Evolutionary conservation across 768 basidiomycete species (phyloP).

Genomic region (Phaffia tasmanica): DNA sequence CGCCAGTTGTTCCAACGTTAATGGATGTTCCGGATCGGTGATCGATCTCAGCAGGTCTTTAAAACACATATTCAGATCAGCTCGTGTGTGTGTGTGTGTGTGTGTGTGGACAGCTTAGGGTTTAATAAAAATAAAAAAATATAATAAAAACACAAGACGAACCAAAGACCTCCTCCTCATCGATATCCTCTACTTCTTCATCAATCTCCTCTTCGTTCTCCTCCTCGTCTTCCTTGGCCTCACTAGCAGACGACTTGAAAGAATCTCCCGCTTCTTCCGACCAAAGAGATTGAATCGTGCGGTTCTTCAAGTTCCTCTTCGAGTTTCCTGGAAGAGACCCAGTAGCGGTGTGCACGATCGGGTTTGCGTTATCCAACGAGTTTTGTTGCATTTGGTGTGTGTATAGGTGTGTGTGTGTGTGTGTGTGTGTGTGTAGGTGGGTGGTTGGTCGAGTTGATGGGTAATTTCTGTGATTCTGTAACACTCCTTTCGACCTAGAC

Average conservation of each 20-base stretch:
- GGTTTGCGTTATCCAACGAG: constrained; percentile 64
- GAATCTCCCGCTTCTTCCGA: constrained; percentile 35
- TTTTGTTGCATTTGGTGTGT: too few relatives aligned
- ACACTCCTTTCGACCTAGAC: too few relatives aligned
- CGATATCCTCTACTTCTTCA: constrained; percentile 18
- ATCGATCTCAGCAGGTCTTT: constrained; percentile 24
- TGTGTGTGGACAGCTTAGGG: neutral
- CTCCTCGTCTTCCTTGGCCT: neutral
- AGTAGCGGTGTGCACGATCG: constrained; percentile 54
- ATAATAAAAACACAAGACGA: neutral
- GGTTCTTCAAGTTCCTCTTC: constrained; percentile 30
- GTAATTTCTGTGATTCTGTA: too few relatives aligned
- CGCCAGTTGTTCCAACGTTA: constrained; percentile 81
- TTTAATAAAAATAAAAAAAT: neutral
- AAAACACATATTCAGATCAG: neutral
- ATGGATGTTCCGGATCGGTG: constrained; percentile 57
- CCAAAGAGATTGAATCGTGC: constrained; percentile 39
- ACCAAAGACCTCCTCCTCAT: constrained; percentile 23
- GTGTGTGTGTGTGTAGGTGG: too few relatives aligned
- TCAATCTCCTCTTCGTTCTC: neutral
- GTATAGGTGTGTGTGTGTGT: too few relatives aligned
- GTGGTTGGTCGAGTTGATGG: too few relatives aligned
- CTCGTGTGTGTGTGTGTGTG: neutral
- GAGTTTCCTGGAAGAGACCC: constrained; percentile 12
- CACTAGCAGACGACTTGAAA: constrained; percentile 36